Base-by-base conservation (phyloP, 73 alveolate species). In the Blepharisma japonicum region DNA sequence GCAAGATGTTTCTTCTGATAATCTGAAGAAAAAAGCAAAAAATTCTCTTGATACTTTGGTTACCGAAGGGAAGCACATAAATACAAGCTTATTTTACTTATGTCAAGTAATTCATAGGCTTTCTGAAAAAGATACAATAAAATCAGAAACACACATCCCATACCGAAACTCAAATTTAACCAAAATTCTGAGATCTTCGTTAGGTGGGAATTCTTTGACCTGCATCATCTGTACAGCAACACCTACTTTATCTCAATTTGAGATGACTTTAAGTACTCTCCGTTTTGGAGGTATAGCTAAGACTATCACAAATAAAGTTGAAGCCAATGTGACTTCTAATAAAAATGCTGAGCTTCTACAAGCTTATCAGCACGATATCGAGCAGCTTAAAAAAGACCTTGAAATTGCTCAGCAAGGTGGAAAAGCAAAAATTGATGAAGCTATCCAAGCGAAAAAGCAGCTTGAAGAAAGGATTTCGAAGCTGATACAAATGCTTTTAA, bases 121-220 rank as follows among this genome's bases (percentile, higher is more conserved):
- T 53, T 90, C 97, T 0, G 91, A 93, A 45, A 45, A 70, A 54
- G n/a, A 18, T 47, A 47, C 68, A 38, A 39, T 8, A 7, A 23
- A 86, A 9, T 14, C 18, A 14, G 90, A 83, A 32, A 90, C 87
- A 71, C 95, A 91, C 77, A 87, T 97, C 9, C 97, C 98, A 14
- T 97, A 89, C 83, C 68, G 99, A 56, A 97, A 97, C 77, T 91
- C 98, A 14, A 93, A 94, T 49, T 82, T 97, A 56, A 97, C 99
- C 9, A 97, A 95, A 79, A 97, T 97, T 38, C 90, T 97, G 55
- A 82, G 97, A 32, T 92, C 97, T 45, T 94, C 97, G 50, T 87
- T 97, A 6, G 99, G 99, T 14, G 99, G 99, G 14, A 91, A 95
- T 85, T 95, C 99, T 0, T 74, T 97, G 68, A 97, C 99, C 7